These are phyloP conservation scores for Ulmus americana DNA, from an alignment of 331 rosid species.

Conservation along the genomic window DNA sequence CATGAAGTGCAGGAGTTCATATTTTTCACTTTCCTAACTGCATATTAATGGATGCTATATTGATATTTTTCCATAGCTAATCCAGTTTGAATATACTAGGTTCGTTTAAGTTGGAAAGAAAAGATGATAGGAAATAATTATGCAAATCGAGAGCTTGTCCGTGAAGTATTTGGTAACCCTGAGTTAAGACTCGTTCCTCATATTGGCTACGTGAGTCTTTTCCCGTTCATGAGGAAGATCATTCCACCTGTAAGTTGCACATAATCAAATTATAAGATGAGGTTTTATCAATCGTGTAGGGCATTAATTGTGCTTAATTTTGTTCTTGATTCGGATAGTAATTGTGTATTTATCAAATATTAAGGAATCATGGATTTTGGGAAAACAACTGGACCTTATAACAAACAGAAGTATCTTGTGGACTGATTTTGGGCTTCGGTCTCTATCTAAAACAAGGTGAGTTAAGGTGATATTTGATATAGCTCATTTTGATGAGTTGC, in stretches of 20 bases:
- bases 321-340: slow-evolving; percentile 6
- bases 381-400: slow-evolving; percentile 78
- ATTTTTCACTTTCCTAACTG: no score
- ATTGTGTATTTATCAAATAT: slow-evolving; percentile 7
- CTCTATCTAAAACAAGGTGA: slow-evolving; percentile 89
- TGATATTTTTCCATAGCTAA: no score
- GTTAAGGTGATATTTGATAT: background rate
- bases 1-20: no score
- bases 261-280: slow-evolving; percentile 14
- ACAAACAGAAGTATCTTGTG: slow-evolving; percentile 71
- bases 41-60: no score
- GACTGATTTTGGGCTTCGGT: slow-evolving; percentile 91
- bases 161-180: no score
- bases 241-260: slow-evolving; percentile 78
- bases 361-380: slow-evolving; percentile 83
- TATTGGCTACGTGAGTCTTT: slow-evolving; percentile 76
- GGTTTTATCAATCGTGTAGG: background rate
- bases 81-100: slow-evolving; percentile 35
- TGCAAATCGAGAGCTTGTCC: slow-evolving; percentile 51
- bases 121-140: slow-evolving; percentile 33
- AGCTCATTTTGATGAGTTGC: background rate
- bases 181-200: slow-evolving; percentile 39
- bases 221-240: slow-evolving; percentile 77
- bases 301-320: background rate
- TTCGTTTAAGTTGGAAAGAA: slow-evolving; percentile 74